Evolutionary conservation across 345 rosid genomes (phyloP).

Genomic region (Moricandia moricandioides): DNA sequence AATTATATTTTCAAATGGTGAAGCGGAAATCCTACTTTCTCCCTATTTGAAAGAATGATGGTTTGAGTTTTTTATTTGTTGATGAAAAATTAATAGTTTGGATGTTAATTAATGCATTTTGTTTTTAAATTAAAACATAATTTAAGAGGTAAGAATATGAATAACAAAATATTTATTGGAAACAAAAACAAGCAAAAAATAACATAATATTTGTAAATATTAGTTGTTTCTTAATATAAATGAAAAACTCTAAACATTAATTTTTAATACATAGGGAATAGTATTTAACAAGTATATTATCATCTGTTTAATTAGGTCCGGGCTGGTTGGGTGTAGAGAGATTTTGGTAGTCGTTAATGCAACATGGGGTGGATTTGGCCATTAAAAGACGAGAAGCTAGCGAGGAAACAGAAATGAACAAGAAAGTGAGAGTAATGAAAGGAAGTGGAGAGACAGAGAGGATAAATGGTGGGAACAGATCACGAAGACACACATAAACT

Average conservation of each 20-base stretch:
- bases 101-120: too few species aligned
- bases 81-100: too few species aligned
- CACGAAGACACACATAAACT: slow-evolving; percentile 39
- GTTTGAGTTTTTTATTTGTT: not conserved
- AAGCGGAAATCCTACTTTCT: not conserved
- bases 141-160: too few species aligned
- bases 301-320: not conserved
- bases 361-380: slow-evolving; percentile 3
- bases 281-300: not conserved
- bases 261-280: not conserved
- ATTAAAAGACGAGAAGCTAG: slow-evolving; percentile 5
- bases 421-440: slow-evolving; percentile 32
- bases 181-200: too few species aligned
- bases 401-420: slow-evolving; percentile 25
- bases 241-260: too few species aligned
- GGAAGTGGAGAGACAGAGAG: slow-evolving; percentile 39
- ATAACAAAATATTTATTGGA: too few species aligned
- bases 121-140: too few species aligned
- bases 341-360: not conserved
- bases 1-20: not conserved
- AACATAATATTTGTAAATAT: too few species aligned
- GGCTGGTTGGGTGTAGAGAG: not conserved
- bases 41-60: too few species aligned
- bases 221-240: too few species aligned
- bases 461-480: slow-evolving; percentile 39